phyloP scores from a whole-genome alignment of 2,329 filamentous ascomycete genomes.

The Pyricularia sp. region DNA sequence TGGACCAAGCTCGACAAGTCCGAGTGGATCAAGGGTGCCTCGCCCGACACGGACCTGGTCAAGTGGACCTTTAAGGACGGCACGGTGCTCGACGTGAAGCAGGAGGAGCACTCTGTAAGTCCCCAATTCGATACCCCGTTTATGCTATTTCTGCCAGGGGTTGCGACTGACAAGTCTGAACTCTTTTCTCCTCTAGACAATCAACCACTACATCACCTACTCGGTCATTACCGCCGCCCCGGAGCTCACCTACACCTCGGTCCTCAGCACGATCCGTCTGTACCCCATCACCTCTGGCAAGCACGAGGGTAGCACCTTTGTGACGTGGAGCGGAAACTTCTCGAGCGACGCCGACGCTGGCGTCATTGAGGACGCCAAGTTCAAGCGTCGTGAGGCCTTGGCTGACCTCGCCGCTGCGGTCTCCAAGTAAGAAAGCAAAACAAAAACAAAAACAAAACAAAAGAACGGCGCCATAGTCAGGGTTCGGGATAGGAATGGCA shows the following conservation, averaged over 20 bases:
- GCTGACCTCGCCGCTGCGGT: slow-evolving; percentile 51
- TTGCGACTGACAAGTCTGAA: not conserved
- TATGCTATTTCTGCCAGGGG: too few species aligned
- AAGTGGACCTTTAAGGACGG: slow-evolving; percentile 66
- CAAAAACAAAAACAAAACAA: not conserved
- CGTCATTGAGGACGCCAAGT: slow-evolving; percentile 67
- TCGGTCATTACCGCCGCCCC: slow-evolving; percentile 59
- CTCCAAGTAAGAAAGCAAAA: slow-evolving; percentile 13
- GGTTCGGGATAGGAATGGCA: too few species aligned
- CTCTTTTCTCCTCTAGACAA: slow-evolving; percentile 33
- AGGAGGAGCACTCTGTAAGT: slow-evolving; percentile 65
- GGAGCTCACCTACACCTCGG: slow-evolving; percentile 55
- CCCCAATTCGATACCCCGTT: slow-evolving; percentile 5
- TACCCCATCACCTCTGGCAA: slow-evolving; percentile 59
- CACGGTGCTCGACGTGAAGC: slow-evolving; percentile 60
- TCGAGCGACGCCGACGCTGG: slow-evolving; percentile 61
- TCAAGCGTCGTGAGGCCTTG: slow-evolving; percentile 65
- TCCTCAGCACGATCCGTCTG: slow-evolving; percentile 56
- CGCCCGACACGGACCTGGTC: slow-evolving; percentile 56
- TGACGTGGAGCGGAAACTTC: slow-evolving; percentile 63
- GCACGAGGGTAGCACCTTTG: slow-evolving; percentile 54
- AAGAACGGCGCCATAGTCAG: not conserved
- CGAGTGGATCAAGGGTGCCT: slow-evolving; percentile 54
- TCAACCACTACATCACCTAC: slow-evolving; percentile 70
- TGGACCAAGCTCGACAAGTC: slow-evolving; percentile 53